phyloP scores from a whole-genome alignment of 345 rosid genomes.

The Aegle marmelos region DNA sequence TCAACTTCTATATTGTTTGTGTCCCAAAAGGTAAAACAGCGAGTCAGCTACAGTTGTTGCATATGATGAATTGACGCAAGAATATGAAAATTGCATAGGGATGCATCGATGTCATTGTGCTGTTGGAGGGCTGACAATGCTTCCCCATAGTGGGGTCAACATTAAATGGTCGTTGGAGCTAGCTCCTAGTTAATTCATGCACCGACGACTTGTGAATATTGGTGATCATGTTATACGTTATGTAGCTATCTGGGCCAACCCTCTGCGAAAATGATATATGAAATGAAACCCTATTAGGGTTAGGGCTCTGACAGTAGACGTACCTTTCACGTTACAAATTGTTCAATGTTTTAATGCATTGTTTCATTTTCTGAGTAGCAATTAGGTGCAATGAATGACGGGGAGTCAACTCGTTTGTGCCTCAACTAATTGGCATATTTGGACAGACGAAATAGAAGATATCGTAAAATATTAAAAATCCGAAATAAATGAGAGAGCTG shows the following conservation, averaged over 20 bases:
- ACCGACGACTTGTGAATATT: neutral
- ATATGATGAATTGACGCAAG: neutral
- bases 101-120: conserved; percentile 25
- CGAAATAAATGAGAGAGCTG: too few species aligned
- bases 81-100: neutral
- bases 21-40: neutral
- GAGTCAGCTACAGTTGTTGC: neutral
- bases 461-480: too few species aligned
- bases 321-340: neutral
- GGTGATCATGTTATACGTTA: neutral
- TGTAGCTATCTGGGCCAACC: neutral
- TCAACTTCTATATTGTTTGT: neutral
- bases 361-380: too few species aligned
- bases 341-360: too few species aligned
- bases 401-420: neutral
- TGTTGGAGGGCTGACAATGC: conserved; percentile 24
- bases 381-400: conserved; percentile 1
- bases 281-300: neutral
- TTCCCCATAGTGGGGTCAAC: conserved; percentile 20
- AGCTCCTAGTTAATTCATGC: conserved; percentile 20
- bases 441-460: too few species aligned
- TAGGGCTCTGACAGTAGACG: neutral
- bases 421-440: too few species aligned
- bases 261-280: neutral
- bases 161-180: conserved; percentile 11